These are phyloP conservation scores for Amanita molliuscula DNA, from an alignment of 768 basidiomycete species.

Conservation along the genomic window DNA sequence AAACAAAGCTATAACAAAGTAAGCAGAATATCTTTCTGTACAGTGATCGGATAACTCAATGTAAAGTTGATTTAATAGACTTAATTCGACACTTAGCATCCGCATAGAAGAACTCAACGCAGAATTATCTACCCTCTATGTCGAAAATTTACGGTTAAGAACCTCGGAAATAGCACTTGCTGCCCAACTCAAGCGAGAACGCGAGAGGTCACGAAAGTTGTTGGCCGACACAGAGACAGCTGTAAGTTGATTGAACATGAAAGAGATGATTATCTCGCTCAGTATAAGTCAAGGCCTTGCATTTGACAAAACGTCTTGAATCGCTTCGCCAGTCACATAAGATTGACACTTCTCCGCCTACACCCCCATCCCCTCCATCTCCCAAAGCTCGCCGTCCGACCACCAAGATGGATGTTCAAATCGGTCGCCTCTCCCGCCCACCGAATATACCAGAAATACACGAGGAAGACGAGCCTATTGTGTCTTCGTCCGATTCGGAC, in stretches of 20 bases:
- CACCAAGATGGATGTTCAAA: conserved; percentile 23
- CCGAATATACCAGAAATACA: conserved; percentile 58
- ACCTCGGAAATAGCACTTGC: conserved; percentile 71
- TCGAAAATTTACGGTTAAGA: conserved; percentile 74
- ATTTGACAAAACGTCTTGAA: conserved; percentile 54
- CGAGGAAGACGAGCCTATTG: conserved; percentile 54
- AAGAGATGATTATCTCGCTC: conserved; percentile 5
- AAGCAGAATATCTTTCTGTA: conserved; percentile 12
- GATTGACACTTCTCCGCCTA: conserved; percentile 21
- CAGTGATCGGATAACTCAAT: neutral
- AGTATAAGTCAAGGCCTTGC: conserved; percentile 32
- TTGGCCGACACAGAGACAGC: conserved; percentile 67
- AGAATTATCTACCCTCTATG: conserved; percentile 72
- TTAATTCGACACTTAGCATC: conserved; percentile 78
- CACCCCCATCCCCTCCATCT: conserved; percentile 35
- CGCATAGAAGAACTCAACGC: conserved; percentile 79
- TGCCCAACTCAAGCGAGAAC: conserved; percentile 71
- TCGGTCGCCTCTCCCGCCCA: conserved; percentile 49
- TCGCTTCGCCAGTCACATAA: conserved; percentile 55
- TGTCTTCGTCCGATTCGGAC: conserved; percentile 34
- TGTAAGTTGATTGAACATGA: conserved; percentile 28
- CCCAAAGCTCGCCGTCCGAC: conserved; percentile 41
- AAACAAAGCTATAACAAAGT: conserved; percentile 91
- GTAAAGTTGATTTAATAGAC: conserved; percentile 27
- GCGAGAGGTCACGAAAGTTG: conserved; percentile 64